A percentile compares a stretch with the other conserved stretches of the same genome.
phyloP scores from a whole-genome alignment of 139 green algal species.

The Picochlorum costavermella region DNA sequence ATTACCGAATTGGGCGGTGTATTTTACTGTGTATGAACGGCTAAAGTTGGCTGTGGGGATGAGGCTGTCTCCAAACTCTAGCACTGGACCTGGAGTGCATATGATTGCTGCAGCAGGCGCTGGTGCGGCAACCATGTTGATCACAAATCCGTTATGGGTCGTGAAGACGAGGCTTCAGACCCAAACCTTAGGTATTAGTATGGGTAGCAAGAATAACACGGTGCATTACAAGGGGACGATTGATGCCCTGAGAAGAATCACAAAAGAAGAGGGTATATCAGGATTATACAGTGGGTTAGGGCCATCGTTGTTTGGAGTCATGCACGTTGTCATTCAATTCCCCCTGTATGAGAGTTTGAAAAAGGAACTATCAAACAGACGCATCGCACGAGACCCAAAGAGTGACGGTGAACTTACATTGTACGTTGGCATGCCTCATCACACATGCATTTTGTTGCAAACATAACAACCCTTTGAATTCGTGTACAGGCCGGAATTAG shows the following conservation, averaged over 20 bases:
- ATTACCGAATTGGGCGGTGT: constrained; percentile 96
- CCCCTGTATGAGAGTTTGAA: constrained; percentile 91
- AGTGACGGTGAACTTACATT: not conserved
- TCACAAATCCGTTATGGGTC: constrained; percentile 95
- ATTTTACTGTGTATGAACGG: constrained; percentile 88
- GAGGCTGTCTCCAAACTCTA: constrained; percentile 13
- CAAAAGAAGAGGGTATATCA: constrained; percentile 72
- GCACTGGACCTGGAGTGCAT: constrained; percentile 40
- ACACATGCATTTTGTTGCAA: not conserved
- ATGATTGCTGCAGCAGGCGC: constrained; percentile 74
- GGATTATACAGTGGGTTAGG: constrained; percentile 86
- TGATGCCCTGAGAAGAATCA: constrained; percentile 70
- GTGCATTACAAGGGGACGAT: constrained; percentile 60
- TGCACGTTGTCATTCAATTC: constrained; percentile 94
- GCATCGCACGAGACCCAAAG: not conserved
- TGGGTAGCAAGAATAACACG: constrained; percentile 12
- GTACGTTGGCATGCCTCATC: constrained; percentile 2
- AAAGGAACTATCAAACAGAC: constrained; percentile 20
- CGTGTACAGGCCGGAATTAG: constrained; percentile 54
- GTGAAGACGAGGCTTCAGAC: constrained; percentile 91
- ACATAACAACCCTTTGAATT: constrained; percentile 1
- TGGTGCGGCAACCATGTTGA: constrained; percentile 71
- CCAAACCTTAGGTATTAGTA: constrained; percentile 29
- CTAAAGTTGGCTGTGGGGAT: constrained; percentile 54
- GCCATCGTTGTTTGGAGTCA: constrained; percentile 80